These are phyloP conservation scores for Calonectria pseudoturangicola DNA, from an alignment of 2,329 filamentous ascomycete species.

Conservation along the genomic window DNA sequence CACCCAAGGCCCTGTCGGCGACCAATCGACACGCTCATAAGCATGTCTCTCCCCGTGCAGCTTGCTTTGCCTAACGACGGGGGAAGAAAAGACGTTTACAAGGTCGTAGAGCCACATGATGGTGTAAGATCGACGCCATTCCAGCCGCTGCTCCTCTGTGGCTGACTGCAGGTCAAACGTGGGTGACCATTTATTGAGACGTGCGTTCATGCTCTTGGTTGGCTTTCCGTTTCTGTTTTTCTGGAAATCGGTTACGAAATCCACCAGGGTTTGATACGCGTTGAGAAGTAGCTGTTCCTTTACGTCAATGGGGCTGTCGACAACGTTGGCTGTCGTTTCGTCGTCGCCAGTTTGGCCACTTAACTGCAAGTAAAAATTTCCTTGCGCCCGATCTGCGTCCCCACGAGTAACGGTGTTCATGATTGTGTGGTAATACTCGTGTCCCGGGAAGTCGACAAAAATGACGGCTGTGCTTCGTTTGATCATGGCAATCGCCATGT, in stretches of 20 bases:
- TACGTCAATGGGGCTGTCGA: slow-evolving; percentile 57
- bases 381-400: slow-evolving; percentile 55
- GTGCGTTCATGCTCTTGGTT: slow-evolving; percentile 64
- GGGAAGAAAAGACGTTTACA: slow-evolving; percentile 65
- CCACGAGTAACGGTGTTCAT: slow-evolving; percentile 64
- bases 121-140: slow-evolving; percentile 69
- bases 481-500: slow-evolving; percentile 64
- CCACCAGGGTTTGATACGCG: slow-evolving; percentile 64
- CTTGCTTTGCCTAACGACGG: slow-evolving; percentile 62
- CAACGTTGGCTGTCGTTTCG: neutral
- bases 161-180: slow-evolving; percentile 60
- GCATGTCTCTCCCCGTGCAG: slow-evolving; percentile 58
- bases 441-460: slow-evolving; percentile 67
- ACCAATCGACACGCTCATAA: slow-evolving; percentile 65
- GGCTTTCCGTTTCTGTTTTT: slow-evolving; percentile 66
- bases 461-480: slow-evolving; percentile 61
- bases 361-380: slow-evolving; percentile 30
- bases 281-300: slow-evolving; percentile 66
- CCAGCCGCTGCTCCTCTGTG: slow-evolving; percentile 61
- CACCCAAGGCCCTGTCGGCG: slow-evolving; percentile 57
- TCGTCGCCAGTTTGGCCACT: neutral
- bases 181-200: slow-evolving; percentile 65
- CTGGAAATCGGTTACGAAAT: slow-evolving; percentile 68
- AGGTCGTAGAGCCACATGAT: slow-evolving; percentile 73
- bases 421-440: slow-evolving; percentile 65